Evolutionary conservation across 2,329 filamentous ascomycete genomes (phyloP).

Genomic region (Fusarium miscanthi): DNA sequence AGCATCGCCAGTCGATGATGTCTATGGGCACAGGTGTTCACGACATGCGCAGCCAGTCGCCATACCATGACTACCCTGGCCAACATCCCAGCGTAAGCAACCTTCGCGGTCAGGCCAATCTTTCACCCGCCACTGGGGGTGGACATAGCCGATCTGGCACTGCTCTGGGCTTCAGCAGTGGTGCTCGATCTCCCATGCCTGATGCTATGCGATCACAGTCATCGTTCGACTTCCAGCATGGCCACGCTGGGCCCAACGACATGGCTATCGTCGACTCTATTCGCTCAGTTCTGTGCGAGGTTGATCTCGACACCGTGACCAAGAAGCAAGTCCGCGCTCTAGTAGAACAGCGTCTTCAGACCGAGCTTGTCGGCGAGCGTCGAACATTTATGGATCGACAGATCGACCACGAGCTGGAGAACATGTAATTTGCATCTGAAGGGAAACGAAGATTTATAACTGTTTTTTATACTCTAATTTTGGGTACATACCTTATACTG

Average conservation of each 20-base stretch:
- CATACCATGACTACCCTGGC: slow-evolving; percentile 66
- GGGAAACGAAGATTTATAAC: slow-evolving; percentile 6
- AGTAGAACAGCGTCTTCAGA: slow-evolving; percentile 93
- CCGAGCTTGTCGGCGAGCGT: slow-evolving; percentile 86
- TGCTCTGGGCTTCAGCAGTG: slow-evolving; percentile 60
- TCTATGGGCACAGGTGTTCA: slow-evolving; percentile 66
- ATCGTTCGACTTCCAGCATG: slow-evolving; percentile 71
- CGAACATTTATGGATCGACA: slow-evolving; percentile 89
- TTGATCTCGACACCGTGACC: slow-evolving; percentile 95
- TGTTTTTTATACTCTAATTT: slow-evolving; percentile 32
- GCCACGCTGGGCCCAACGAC: slow-evolving; percentile 77
- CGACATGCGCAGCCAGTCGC: slow-evolving; percentile 64
- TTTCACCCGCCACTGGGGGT: slow-evolving; percentile 57
- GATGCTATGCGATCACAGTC: slow-evolving; percentile 61
- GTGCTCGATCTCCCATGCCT: slow-evolving; percentile 58
- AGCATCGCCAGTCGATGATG: slow-evolving; percentile 78
- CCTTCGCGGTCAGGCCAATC: slow-evolving; percentile 61
- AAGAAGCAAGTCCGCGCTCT: slow-evolving; percentile 96
- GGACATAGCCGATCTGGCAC: slow-evolving; percentile 55
- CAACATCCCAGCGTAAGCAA: slow-evolving; percentile 72
- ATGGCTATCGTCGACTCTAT: slow-evolving; percentile 85
- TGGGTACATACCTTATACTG: slow-evolving; percentile 40
- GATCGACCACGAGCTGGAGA: slow-evolving; percentile 93
- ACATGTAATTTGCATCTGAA: slow-evolving; percentile 72
- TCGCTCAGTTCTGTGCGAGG: slow-evolving; percentile 82